A percentile compares a stretch with the other conserved stretches of the same genome.
Evolutionary conservation across 192 early-diverging fungal genomes (phyloP).

Genomic region (Coemansia sp.): DNA sequence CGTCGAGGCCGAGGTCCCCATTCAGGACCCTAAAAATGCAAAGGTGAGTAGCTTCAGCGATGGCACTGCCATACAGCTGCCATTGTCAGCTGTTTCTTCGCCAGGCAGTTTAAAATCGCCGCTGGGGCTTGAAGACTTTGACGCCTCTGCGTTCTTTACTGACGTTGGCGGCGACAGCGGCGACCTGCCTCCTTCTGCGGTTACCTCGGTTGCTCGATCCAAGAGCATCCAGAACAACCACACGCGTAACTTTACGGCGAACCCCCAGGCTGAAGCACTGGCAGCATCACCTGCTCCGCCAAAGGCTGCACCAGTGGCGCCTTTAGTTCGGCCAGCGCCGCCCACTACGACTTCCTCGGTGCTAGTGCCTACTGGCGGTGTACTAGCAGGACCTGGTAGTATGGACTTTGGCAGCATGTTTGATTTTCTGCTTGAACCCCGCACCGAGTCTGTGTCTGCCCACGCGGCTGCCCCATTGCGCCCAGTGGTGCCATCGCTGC

Average conservation of each 20-base stretch:
- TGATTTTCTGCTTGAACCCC: slow-evolving; percentile 19
- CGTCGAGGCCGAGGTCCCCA: background rate
- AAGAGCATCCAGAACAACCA: background rate
- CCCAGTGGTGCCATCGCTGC: background rate
- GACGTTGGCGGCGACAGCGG: slow-evolving; percentile 5
- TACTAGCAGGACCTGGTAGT: background rate
- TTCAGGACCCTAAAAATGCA: background rate
- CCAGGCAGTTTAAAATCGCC: background rate
- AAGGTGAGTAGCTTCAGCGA: background rate
- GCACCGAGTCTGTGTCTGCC: background rate
- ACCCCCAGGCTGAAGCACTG: background rate
- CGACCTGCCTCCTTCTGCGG: background rate
- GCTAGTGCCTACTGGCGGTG: background rate
- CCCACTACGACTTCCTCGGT: background rate
- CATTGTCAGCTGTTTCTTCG: background rate
- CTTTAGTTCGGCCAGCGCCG: background rate
- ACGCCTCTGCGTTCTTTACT: slow-evolving; percentile 43
- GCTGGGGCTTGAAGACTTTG: slow-evolving; percentile 24
- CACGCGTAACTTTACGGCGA: background rate
- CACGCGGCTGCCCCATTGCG: background rate
- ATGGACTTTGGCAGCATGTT: slow-evolving; percentile 36
- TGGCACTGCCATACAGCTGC: background rate
- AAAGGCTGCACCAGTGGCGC: background rate
- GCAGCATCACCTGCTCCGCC: background rate
- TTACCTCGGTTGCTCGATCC: background rate